phyloP scores from a whole-genome alignment of 352 stramenopile species.

The Pythium vanterpoolii region DNA sequence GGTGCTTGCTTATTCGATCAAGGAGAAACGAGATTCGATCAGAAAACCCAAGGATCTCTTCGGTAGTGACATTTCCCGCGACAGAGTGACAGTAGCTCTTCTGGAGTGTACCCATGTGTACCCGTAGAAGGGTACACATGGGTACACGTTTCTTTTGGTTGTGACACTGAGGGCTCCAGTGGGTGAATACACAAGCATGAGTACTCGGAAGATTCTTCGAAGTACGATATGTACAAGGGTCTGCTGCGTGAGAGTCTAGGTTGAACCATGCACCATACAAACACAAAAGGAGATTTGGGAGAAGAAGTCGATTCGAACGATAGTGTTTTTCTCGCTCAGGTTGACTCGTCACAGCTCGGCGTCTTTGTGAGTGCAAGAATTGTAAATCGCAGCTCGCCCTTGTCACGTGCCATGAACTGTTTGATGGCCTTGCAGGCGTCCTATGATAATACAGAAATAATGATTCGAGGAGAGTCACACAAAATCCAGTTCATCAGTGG shows the following conservation, averaged over 20 bases:
- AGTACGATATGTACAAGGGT: no score
- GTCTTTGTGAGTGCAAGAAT: constrained; percentile 91
- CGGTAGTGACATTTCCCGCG: constrained; percentile 5
- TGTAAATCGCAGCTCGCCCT: constrained; percentile 93
- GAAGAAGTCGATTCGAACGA: no score
- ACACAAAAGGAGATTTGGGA: background rate
- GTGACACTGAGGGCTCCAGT: no score
- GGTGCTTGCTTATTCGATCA: background rate
- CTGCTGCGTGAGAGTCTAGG: no score
- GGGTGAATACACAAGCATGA: no score
- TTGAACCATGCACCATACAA: background rate
- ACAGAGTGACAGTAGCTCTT: background rate
- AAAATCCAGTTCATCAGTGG: background rate
- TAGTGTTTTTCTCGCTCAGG: no score
- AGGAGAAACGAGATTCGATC: background rate
- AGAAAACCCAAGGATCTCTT: background rate
- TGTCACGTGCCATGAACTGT: constrained; percentile 93
- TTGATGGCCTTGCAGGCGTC: constrained; percentile 89
- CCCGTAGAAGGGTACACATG: no score
- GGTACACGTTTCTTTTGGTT: background rate
- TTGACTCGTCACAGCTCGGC: constrained; percentile 16
- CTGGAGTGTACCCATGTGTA: no score
- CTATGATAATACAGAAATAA: constrained; percentile 18
- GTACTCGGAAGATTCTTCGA: no score
- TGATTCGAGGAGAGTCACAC: background rate